Percentiles rank a stretch among this genome's conserved stretches.
phyloP scores from a whole-genome alignment of 805 yeast genomes.

The Candida coleopterorum region DNA sequence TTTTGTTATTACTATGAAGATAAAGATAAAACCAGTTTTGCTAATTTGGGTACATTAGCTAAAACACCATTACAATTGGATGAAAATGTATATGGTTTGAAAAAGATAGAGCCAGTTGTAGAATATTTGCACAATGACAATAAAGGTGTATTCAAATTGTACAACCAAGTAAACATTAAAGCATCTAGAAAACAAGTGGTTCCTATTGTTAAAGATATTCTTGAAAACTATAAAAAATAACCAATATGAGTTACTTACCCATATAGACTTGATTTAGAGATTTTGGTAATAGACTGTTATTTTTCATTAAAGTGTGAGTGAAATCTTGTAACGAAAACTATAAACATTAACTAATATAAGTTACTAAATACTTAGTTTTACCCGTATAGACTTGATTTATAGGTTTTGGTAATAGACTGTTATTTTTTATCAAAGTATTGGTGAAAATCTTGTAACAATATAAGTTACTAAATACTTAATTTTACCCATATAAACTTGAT shows the following conservation, averaged over 20 bases:
- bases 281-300: constrained; percentile 18
- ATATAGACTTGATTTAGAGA: constrained; percentile 8
- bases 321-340: constrained; percentile 15
- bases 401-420: constrained; percentile 17
- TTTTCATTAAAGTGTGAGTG: constrained; percentile 10
- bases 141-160: constrained; percentile 18
- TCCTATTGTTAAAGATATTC: constrained; percentile 45
- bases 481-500: constrained; percentile 7
- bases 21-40: constrained; percentile 11
- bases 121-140: constrained; percentile 3
- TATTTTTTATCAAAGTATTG: constrained; percentile 12
- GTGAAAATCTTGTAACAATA: constrained; percentile 14
- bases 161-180: constrained; percentile 44
- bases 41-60: constrained; percentile 18
- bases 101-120: constrained; percentile 12
- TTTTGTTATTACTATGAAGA: constrained; percentile 23
- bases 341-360: constrained; percentile 5
- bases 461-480: constrained; percentile 7
- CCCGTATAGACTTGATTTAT: constrained; percentile 8
- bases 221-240: constrained; percentile 19
- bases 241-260: too few species aligned
- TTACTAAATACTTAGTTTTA: constrained; percentile 6
- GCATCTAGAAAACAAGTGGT: constrained; percentile 88
- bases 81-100: constrained; percentile 18
- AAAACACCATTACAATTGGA: constrained; percentile 20